Evolutionary conservation across 2,329 filamentous ascomycete species (phyloP).

Genomic region (Falciphora oryzae): DNA sequence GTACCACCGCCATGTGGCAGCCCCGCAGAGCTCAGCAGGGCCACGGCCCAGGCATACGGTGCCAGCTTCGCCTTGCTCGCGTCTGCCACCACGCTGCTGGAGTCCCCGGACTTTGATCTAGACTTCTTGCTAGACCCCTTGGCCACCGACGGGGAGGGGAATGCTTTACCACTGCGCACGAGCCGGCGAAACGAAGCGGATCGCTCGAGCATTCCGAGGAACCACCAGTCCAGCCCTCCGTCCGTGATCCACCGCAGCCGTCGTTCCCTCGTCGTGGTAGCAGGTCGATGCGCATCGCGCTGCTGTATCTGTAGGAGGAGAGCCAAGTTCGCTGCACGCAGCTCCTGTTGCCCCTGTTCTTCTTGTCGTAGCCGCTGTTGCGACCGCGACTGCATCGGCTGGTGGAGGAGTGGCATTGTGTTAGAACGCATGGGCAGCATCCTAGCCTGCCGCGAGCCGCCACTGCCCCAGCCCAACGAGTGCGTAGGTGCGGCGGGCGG

Average conservation of each 20-base stretch:
- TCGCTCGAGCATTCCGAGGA: slow-evolving; percentile 5
- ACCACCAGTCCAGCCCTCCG: slow-evolving; percentile 4
- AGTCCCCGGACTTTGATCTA: background rate
- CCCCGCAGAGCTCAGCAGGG: slow-evolving; percentile 2
- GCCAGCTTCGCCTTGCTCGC: slow-evolving; percentile 1
- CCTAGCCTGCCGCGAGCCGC: background rate
- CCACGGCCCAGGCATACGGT: slow-evolving; percentile 3
- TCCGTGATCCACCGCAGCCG: slow-evolving; percentile 5
- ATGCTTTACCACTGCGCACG: background rate
- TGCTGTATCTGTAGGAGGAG: slow-evolving; percentile 1
- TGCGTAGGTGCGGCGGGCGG: background rate
- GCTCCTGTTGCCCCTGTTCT: background rate
- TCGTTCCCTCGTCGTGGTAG: slow-evolving; percentile 1
- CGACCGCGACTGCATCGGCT: background rate
- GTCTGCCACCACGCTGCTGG: background rate
- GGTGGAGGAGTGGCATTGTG: background rate
- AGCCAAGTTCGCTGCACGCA: background rate
- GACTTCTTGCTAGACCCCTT: background rate
- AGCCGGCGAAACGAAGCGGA: slow-evolving; percentile 7
- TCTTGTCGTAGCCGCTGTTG: background rate
- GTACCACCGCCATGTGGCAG: background rate
- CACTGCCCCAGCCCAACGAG: background rate
- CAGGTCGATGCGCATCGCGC: background rate
- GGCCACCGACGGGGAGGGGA: background rate
- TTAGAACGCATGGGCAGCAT: background rate